phyloP scores from a whole-genome alignment of 495 filamentous ascomycete genomes.

The Sphaerosporella brunnea region DNA sequence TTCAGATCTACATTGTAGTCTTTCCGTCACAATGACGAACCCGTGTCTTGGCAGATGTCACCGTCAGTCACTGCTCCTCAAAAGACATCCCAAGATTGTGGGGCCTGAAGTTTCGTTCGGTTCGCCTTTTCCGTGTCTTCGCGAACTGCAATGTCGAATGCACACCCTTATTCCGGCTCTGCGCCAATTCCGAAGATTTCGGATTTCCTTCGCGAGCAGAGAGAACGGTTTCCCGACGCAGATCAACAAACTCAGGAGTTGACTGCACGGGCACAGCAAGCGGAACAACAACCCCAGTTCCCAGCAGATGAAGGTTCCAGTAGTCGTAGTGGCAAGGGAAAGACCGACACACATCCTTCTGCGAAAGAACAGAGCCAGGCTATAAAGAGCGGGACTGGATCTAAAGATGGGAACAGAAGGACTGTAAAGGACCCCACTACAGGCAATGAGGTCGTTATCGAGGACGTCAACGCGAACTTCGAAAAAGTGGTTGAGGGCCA shows the following conservation, averaged over 20 bases:
- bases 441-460: slow-evolving; percentile 68
- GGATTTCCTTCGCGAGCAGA: slow-evolving; percentile 49
- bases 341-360: not conserved
- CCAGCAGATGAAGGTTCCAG: not conserved
- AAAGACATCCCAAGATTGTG: too few species aligned
- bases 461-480: slow-evolving; percentile 54
- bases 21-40: too few species aligned
- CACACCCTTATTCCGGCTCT: slow-evolving; percentile 37
- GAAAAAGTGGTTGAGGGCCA: slow-evolving; percentile 56
- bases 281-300: not conserved
- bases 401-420: slow-evolving; percentile 39
- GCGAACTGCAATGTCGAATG: slow-evolving; percentile 2
- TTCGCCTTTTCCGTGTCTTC: too few species aligned
- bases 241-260: not conserved
- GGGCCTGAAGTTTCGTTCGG: too few species aligned
- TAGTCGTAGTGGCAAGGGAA: not conserved
- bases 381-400: slow-evolving; percentile 30
- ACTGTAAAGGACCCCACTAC: slow-evolving; percentile 76
- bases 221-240: not conserved
- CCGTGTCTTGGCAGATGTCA: too few species aligned
- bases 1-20: too few species aligned
- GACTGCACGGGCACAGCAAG: not conserved
- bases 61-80: too few species aligned
- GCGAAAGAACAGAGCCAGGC: slow-evolving; percentile 28
- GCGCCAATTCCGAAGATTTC: slow-evolving; percentile 78